Conservation (phyloP, 2,329 filamentous ascomycete species). For the Phoma sp. region DNA sequence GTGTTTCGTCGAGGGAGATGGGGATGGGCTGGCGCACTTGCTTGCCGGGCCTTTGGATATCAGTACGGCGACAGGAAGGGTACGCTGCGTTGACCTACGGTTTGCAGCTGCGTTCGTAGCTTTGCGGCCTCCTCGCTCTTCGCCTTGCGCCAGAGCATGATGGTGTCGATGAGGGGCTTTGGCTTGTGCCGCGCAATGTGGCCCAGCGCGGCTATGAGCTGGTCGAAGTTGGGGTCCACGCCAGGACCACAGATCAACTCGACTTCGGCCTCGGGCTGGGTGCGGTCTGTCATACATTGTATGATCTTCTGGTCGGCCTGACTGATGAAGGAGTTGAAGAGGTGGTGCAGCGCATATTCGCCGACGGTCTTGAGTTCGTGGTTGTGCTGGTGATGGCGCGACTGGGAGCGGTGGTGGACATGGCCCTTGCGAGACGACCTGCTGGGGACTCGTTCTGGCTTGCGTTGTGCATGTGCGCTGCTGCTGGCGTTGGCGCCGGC, state of each 20-base stretch:
- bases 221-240: slow-evolving; percentile 87
- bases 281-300: slow-evolving; percentile 79
- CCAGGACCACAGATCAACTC: slow-evolving; percentile 91
- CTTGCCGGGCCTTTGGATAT: slow-evolving; percentile 39
- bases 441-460: slow-evolving; percentile 56
- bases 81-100: slow-evolving; percentile 24
- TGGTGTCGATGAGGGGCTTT: slow-evolving; percentile 92
- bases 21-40: slow-evolving; percentile 27
- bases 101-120: slow-evolving; percentile 40
- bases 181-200: slow-evolving; percentile 95
- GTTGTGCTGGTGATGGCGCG: slow-evolving; percentile 67
- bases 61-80: slow-evolving; percentile 16
- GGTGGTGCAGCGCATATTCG: slow-evolving; percentile 94
- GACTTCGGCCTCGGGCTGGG: slow-evolving; percentile 81
- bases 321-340: slow-evolving; percentile 96
- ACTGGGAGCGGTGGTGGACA: slow-evolving; percentile 76
- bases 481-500: not conserved
- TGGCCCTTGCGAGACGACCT: slow-evolving; percentile 76
- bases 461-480: slow-evolving; percentile 24
- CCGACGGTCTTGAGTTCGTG: slow-evolving; percentile 91
- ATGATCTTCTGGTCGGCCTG: slow-evolving; percentile 97
- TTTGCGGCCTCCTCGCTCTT: slow-evolving; percentile 82
- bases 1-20: slow-evolving; percentile 47
- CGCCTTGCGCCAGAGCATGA: slow-evolving; percentile 97
- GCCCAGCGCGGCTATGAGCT: slow-evolving; percentile 89